Conservation (phyloP, 208 protist species). For the Novymonas esmeraldas region DNA sequence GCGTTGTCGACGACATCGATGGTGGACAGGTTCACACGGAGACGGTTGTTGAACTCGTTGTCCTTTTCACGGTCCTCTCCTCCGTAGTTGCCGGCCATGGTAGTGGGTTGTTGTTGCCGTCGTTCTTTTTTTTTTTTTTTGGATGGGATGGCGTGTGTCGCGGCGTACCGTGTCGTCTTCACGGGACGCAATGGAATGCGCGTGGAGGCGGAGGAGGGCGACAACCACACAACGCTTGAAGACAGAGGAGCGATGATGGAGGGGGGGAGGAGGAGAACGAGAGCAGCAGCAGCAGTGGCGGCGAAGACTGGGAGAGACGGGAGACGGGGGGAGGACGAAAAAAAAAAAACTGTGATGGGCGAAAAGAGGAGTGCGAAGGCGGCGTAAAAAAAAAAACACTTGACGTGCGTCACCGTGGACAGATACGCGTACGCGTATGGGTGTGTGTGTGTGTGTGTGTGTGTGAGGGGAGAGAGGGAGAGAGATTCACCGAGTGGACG, state of each 20-base stretch:
- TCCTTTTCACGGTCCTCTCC: constrained; percentile 29
- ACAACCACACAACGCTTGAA: too few relatives aligned
- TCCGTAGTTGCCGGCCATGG: constrained; percentile 19
- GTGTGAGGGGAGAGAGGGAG: too few relatives aligned
- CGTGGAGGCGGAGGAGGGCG: too few relatives aligned
- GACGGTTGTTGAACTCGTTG: constrained; percentile 25
- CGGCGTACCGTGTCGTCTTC: neutral
- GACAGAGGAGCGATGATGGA: too few relatives aligned
- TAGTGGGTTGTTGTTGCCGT: neutral
- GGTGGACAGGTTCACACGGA: constrained; percentile 25
- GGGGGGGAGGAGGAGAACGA: neutral
- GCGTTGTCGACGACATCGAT: constrained; percentile 27
- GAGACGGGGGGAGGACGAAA: neutral
- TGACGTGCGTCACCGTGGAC: too few relatives aligned
- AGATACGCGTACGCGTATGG: too few relatives aligned
- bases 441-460: too few relatives aligned
- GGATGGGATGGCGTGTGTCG: neutral
- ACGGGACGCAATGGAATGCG: neutral
- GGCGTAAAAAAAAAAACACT: too few relatives aligned
- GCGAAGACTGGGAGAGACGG: neutral
- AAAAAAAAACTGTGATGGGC: neutral
- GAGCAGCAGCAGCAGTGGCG: too few relatives aligned
- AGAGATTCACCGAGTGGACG: too few relatives aligned
- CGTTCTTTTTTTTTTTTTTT: too few relatives aligned
- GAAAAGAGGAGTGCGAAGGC: neutral